Evolutionary conservation across 2,329 filamentous ascomycete species (phyloP), one percentile per base, ranked within the genome.

Genomic region (Fusarium sp.): DNA sequence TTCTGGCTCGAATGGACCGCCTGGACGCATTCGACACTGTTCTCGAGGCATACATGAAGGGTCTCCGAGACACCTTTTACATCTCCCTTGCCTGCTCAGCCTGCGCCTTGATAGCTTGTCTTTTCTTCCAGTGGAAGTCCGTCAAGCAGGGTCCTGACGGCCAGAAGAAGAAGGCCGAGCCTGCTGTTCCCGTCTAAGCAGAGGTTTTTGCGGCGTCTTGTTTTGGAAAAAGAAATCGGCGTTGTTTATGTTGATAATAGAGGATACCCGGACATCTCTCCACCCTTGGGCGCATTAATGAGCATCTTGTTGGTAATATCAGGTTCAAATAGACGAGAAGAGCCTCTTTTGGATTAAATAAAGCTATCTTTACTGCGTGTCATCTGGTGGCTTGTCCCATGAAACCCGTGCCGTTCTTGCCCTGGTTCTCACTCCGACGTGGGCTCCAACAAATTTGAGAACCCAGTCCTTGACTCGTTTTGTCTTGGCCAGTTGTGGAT

Each of bases 381-480:
- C 80, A 54, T 81, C 77, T 1, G 81, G 81, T n/a, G 79, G 80
- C 18, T 64, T 73, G 62, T 82, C 80, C 81, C 80, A 83, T 18
- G 76, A 79, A 38, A 69, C 67, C 36, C 68, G 65, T 23, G 61
- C 44, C 18, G 50, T 61, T 50, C 49, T 69, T 6, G 60, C 44
- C 23, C 58, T 69, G 8, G 64, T 71, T 13, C 23, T 72, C 7
- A 56, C 60, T 8, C 53, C 65, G 6, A 71, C 50, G 49, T 79
- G 81, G 2, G 75, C 75, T 4, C 83, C 83, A 4, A 96, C 88
- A 78, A 95, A 96, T 36, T 83, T 82, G 62, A 89, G 78, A 8
- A 93, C 87, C 93, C 93, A 97, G 68, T 91, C 87, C 71, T 86
- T 87, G 34, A 96, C 92, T 51, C 83, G 84, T 68, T 81, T 84